Base-by-base conservation (phyloP, 2,329 filamentous ascomycete genomes). In the Fusarium temperatum region DNA sequence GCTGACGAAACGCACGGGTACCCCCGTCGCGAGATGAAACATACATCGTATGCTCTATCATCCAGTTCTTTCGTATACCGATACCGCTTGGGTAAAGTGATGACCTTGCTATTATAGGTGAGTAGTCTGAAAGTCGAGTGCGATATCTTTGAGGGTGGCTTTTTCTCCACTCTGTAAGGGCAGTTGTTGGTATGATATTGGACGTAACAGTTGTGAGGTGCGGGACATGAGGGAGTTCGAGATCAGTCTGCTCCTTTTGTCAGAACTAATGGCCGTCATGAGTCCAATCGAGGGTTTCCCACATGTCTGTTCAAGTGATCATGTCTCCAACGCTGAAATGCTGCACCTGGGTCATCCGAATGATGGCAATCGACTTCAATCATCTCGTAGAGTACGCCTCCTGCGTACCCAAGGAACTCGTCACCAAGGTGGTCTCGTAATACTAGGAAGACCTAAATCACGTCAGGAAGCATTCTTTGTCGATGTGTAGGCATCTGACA, bases 241-340 rank as follows among this genome's bases (percentile, higher is more conserved):
- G 80, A 53, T 85, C 82, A 18, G 79, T 75, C 83, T 85, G 54
- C 47, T 75, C 54, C 24, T n/a, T 32, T 36, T 58, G 58, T 77
- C 42, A 77, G 30, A 39, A 26, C 18, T n/a, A 38, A 36, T 36
- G 22, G 35, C 24, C 11, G 10, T 9, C 20, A 35, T 51, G 11
- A 24, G 11, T 57, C 20, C 24, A 50, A 26, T 11, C 28, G 20
- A 41, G 36, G 26, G 14, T 42, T 38, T 45, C 82, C 72, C 60
- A 84, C 85, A 78, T 85, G 82, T 81, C 84, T 81, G 28, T 80
- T 82, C 75, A 85, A 79, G 66, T 86, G 85, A 50, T 85, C 81
- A 63, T 84, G 75, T 68, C 84, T 83, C 85, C 85, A 86, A 26
- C 85, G 81, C 70, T 86, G 84, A 66, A 85, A 86, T 28, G 84